Conservation (phyloP, 495 filamentous ascomycete genomes). For the Antarctomyces pellizariae region DNA sequence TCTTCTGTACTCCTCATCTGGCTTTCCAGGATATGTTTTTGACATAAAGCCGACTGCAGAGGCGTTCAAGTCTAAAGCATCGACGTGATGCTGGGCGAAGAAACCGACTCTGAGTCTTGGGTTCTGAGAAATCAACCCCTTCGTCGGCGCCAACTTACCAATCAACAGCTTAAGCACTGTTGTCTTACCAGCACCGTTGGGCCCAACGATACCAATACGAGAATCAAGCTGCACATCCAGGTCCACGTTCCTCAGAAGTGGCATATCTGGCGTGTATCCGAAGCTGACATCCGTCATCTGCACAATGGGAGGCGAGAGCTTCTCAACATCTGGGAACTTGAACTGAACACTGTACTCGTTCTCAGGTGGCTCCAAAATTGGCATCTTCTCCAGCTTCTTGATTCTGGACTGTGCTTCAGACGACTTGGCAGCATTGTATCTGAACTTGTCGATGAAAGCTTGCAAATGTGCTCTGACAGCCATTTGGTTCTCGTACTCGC, state of each 20-base stretch:
- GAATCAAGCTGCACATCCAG: slow-evolving; percentile 95
- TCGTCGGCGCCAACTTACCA: slow-evolving; percentile 53
- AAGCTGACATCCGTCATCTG: slow-evolving; percentile 90
- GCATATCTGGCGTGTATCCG: slow-evolving; percentile 62
- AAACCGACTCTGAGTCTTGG: slow-evolving; percentile 76
- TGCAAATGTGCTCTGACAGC: slow-evolving; percentile 67
- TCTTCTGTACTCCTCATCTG: slow-evolving; percentile 90
- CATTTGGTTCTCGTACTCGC: slow-evolving; percentile 99
- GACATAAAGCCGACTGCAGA: slow-evolving; percentile 91
- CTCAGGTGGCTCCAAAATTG: slow-evolving; percentile 73
- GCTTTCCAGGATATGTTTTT: slow-evolving; percentile 68
- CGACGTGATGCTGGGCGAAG: slow-evolving; percentile 97
- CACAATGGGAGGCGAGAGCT: slow-evolving; percentile 88
- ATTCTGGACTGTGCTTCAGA: slow-evolving; percentile 95
- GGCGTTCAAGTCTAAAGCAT: slow-evolving; percentile 73
- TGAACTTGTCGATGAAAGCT: slow-evolving; percentile 98
- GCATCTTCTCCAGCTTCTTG: slow-evolving; percentile 97
- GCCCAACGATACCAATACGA: slow-evolving; percentile 92
- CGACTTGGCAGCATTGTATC: slow-evolving; percentile 97
- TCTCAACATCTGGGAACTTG: slow-evolving; percentile 94
- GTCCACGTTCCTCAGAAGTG: slow-evolving; percentile 67
- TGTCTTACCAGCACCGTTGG: slow-evolving; percentile 97
- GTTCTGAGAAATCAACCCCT: slow-evolving; percentile 67
- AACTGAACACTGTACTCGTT: slow-evolving; percentile 92
- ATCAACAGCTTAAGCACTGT: slow-evolving; percentile 89